Percentiles rank a stretch among this genome's conserved stretches.
Conservation (phyloP, 2,329 filamentous ascomycete species). For the Claviceps citrina region DNA sequence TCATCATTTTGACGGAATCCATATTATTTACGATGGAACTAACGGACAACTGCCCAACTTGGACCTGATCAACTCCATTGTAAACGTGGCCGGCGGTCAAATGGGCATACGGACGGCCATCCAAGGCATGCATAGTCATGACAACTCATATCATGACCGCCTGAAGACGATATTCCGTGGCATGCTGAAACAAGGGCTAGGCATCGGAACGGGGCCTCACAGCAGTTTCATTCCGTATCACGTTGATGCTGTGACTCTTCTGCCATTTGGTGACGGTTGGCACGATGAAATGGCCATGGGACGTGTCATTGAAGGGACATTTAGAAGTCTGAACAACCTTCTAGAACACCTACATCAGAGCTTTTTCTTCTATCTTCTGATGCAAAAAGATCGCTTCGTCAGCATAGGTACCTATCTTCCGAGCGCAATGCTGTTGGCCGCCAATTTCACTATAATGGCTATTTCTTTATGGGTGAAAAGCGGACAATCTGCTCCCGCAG, state of each 20-base stretch:
- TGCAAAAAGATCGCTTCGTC: slow-evolving; percentile 84
- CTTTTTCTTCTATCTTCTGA: slow-evolving; percentile 96
- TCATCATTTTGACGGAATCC: slow-evolving; percentile 69
- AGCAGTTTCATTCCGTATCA: slow-evolving; percentile 96
- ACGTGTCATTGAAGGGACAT: slow-evolving; percentile 74
- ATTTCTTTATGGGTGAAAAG: slow-evolving; percentile 89
- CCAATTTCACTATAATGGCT: slow-evolving; percentile 89
- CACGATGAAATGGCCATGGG: slow-evolving; percentile 96
- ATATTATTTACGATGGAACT: slow-evolving; percentile 86
- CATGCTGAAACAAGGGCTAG: slow-evolving; percentile 82
- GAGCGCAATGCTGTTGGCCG: slow-evolving; percentile 90
- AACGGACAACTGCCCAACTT: slow-evolving; percentile 93
- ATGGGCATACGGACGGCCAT: slow-evolving; percentile 77
- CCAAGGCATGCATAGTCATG: slow-evolving; percentile 77
- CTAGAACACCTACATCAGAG: slow-evolving; percentile 95
- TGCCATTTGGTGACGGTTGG: slow-evolving; percentile 82
- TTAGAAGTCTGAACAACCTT: slow-evolving; percentile 87
- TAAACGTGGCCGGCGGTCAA: slow-evolving; percentile 73
- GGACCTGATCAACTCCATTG: slow-evolving; percentile 87
- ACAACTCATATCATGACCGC: slow-evolving; percentile 64
- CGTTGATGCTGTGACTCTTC: slow-evolving; percentile 86
- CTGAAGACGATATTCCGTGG: slow-evolving; percentile 79
- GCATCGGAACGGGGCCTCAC: slow-evolving; percentile 78
- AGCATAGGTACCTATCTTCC: slow-evolving; percentile 96
- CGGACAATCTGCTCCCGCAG: slow-evolving; percentile 33